phyloP scores from a whole-genome alignment of 148 eudicot genomes.

The Nepenthes mirabilis region DNA sequence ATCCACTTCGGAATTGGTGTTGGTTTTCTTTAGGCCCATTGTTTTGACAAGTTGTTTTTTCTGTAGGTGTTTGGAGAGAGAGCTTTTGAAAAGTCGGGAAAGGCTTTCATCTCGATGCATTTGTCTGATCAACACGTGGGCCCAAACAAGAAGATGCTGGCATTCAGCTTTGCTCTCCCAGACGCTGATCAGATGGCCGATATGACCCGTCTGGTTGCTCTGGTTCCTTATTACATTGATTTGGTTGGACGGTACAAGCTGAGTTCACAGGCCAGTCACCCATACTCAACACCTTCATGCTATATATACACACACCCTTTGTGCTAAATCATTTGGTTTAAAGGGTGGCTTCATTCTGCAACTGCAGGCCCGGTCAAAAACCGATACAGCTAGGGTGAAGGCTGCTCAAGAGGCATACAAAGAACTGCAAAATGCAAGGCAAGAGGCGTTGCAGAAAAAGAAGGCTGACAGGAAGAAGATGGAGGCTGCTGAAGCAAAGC shows the following conservation, averaged over 20 bases:
- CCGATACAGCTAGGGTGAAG: slow-evolving; percentile 70
- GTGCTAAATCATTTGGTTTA: neutral
- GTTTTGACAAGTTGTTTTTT: too few species aligned
- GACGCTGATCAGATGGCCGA: slow-evolving; percentile 61
- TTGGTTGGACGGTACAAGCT: slow-evolving; percentile 82
- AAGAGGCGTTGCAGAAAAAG: slow-evolving; percentile 71
- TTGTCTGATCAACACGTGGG: slow-evolving; percentile 83
- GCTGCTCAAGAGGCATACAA: slow-evolving; percentile 79
- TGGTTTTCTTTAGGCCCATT: too few species aligned
- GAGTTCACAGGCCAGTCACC: slow-evolving; percentile 58
- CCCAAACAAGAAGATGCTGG: slow-evolving; percentile 57
- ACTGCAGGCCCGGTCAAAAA: slow-evolving; percentile 79
- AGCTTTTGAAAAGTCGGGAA: slow-evolving; percentile 69
- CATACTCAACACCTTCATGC: neutral
- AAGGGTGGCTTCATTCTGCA: neutral
- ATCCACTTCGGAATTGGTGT: too few species aligned
- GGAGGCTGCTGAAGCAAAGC: slow-evolving; percentile 88
- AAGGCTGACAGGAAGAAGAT: slow-evolving; percentile 72
- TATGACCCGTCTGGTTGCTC: slow-evolving; percentile 79
- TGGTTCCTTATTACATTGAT: slow-evolving; percentile 93
- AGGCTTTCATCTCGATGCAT: slow-evolving; percentile 87
- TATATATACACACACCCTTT: neutral
- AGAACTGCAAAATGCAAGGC: slow-evolving; percentile 79
- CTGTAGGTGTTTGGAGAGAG: slow-evolving; percentile 75
- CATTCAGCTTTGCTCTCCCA: slow-evolving; percentile 88